A percentile compares a stretch with the other conserved stretches of the same genome.
Evolutionary conservation across 441 rosid species (phyloP).

Genomic region (Adansonia rubrostipa): DNA sequence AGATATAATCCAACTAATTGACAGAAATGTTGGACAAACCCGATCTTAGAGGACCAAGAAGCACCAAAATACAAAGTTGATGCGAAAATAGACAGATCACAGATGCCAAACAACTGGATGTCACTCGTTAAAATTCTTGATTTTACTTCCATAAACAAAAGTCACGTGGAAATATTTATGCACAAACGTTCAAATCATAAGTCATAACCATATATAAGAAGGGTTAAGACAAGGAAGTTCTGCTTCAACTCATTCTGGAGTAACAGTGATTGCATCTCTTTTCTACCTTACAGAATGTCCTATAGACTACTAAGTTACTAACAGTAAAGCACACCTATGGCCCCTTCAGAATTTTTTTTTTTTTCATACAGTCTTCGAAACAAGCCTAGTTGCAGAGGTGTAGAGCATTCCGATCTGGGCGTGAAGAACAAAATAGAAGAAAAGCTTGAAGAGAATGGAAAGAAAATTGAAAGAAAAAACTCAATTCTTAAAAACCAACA

Average conservation of each 20-base stretch:
- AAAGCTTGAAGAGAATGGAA: not conserved
- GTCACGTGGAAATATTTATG: not conserved
- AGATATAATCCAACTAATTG: not conserved
- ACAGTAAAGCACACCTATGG: not conserved
- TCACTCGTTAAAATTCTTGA: not conserved
- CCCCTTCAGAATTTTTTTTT: not conserved
- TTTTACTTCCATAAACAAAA: not conserved
- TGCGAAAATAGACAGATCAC: not conserved
- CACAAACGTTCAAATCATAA: not conserved
- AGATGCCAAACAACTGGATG: constrained; percentile 12
- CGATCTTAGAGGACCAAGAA: not conserved
- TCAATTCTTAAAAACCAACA: not conserved
- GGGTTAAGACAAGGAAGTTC: not conserved
- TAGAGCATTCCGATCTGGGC: not conserved
- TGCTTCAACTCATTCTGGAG: constrained; percentile 19
- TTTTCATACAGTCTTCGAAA: not conserved
- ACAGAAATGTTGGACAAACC: not conserved
- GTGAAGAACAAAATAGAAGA: not conserved
- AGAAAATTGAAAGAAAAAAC: constrained; percentile 4
- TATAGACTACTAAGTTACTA: constrained; percentile 9
- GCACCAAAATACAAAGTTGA: not conserved
- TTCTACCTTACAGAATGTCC: not conserved
- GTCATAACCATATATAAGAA: not conserved
- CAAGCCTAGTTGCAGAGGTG: not conserved
- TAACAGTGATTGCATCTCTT: not conserved